phyloP scores from a whole-genome alignment of 106 monocot genomes.

The Allium fistulosum region DNA sequence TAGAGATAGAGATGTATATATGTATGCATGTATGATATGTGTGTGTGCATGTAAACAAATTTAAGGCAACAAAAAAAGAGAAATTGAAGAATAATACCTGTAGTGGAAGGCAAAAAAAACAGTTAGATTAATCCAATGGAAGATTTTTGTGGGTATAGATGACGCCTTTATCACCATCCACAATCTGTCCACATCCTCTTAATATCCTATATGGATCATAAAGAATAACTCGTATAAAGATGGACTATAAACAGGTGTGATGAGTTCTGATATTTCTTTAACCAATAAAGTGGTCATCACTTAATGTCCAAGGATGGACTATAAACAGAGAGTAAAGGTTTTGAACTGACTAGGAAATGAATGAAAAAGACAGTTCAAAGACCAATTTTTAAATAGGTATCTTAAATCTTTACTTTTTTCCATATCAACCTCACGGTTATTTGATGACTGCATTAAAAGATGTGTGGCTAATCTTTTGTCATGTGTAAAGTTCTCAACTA shows the following conservation, averaged over 20 bases:
- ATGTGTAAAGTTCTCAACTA: too few relatives aligned
- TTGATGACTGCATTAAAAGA: too few relatives aligned
- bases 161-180: conserved; percentile 80
- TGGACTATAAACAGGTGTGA: neutral
- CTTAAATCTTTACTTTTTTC: neutral
- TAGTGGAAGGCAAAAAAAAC: too few relatives aligned
- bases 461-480: too few relatives aligned
- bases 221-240: neutral
- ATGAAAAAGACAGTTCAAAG: neutral
- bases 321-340: neutral
- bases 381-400: neutral
- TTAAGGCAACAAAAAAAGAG: too few relatives aligned
- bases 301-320: neutral
- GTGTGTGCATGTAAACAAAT: too few relatives aligned
- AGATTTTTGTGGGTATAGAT: conserved; percentile 76
- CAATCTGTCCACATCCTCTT: conserved; percentile 76
- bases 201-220: conserved; percentile 31
- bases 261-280: neutral
- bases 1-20: too few relatives aligned
- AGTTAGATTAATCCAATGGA: conserved; percentile 17
- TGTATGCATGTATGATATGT: too few relatives aligned
- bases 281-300: neutral
- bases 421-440: neutral
- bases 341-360: neutral
- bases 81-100: too few relatives aligned